A percentile compares a stretch with the other conserved stretches of the same genome.
Conservation (phyloP, 768 basidiomycete species). For the Mycena haematopus region DNA sequence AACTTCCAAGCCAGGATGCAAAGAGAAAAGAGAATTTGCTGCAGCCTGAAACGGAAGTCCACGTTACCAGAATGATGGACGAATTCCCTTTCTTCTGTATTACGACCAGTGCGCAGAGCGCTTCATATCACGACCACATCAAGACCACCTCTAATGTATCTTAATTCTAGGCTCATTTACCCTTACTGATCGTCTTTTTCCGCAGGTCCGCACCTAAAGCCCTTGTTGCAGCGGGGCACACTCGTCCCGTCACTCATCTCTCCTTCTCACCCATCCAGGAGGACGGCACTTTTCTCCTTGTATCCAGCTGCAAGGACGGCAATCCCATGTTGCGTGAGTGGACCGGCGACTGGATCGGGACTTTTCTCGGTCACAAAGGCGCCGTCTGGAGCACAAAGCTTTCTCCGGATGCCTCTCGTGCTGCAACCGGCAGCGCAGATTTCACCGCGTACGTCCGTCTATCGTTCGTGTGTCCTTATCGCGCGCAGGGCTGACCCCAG, state of each 20-base stretch:
- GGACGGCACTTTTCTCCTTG: conserved; percentile 86
- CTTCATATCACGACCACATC: conserved; percentile 22
- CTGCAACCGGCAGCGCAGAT: conserved; percentile 94
- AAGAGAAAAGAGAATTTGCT: too few species aligned
- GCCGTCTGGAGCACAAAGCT: conserved; percentile 98
- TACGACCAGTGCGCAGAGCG: conserved; percentile 22
- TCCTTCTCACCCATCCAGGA: conserved; percentile 89
- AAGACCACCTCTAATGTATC: conserved; percentile 20
- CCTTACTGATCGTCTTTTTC: conserved; percentile 36
- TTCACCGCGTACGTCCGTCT: conserved; percentile 84
- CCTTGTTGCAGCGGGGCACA: conserved; percentile 86
- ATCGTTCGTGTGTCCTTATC: conserved; percentile 17
- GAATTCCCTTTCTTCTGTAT: background rate
- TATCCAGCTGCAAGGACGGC: conserved; percentile 98
- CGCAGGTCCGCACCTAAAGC: conserved; percentile 72
- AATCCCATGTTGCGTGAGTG: conserved; percentile 96
- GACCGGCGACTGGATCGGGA: conserved; percentile 99
- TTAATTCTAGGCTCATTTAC: background rate
- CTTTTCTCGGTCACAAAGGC: conserved; percentile 88
- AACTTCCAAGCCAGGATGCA: too few species aligned
- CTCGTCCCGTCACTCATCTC: conserved; percentile 89
- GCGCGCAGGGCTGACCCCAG: conserved; percentile 23
- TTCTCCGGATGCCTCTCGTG: conserved; percentile 82
- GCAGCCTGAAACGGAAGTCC: too few species aligned
- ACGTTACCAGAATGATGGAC: background rate